Evolutionary conservation across 1,284 basidiomycete species (phyloP).

Genomic region (Retiboletus flavoniger): DNA sequence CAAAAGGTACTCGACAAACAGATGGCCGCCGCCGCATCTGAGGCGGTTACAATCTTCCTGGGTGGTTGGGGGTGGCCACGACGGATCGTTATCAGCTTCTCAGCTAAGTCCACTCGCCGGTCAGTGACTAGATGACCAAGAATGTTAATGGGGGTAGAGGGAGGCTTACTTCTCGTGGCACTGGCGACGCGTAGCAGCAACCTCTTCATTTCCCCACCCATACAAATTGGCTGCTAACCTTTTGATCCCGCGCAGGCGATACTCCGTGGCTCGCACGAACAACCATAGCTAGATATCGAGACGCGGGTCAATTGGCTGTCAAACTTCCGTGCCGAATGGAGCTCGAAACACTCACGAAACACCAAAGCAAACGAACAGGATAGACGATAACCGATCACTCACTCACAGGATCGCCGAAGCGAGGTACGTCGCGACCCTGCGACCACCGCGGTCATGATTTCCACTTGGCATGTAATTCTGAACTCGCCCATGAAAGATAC

Average conservation of each 20-base stretch:
- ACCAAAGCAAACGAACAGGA: neutral
- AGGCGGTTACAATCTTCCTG: neutral
- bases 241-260: neutral
- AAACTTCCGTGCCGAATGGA: neutral
- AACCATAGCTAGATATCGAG: neutral
- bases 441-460: neutral
- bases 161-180: constrained; percentile 6
- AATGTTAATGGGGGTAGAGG: constrained; percentile 4
- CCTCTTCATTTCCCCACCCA: neutral
- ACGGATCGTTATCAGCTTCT: neutral
- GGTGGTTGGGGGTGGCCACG: neutral
- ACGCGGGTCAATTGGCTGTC: neutral
- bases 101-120: neutral
- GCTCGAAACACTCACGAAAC: constrained; percentile 1
- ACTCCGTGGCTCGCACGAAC: neutral
- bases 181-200: neutral
- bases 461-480: neutral
- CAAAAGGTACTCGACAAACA: constrained; percentile 11
- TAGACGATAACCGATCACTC: neutral
- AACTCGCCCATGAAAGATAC: neutral
- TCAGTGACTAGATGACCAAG: neutral
- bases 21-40: neutral
- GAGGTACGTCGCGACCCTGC: neutral
- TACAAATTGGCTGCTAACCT: too few species aligned
- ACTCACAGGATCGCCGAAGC: neutral